Percentiles rank a stretch among this genome's conserved stretches.
Evolutionary conservation across 768 basidiomycete genomes (phyloP).

Genomic region (Dentipellis fragilis): DNA sequence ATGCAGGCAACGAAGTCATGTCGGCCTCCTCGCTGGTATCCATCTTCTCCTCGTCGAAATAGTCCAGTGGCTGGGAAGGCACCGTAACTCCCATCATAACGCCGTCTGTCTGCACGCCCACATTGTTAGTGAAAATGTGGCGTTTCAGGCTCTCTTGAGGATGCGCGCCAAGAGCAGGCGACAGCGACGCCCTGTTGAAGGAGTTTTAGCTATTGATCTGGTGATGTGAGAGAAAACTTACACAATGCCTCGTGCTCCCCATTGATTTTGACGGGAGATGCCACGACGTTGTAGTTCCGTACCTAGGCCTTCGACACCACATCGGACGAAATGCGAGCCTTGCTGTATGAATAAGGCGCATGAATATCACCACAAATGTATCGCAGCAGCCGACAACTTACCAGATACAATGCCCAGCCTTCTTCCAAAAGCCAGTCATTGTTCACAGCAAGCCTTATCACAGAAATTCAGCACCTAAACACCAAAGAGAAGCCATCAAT

Average conservation of each 20-base stretch:
- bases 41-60: constrained; percentile 22
- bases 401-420: constrained; percentile 58
- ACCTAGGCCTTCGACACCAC: constrained; percentile 57
- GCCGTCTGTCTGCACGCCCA: constrained; percentile 49
- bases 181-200: constrained; percentile 37
- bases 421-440: constrained; percentile 68
- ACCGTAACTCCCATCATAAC: constrained; percentile 20
- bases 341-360: constrained; percentile 29
- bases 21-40: constrained; percentile 42
- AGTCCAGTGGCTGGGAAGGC: constrained; percentile 10
- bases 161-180: constrained; percentile 32
- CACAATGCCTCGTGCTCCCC: constrained; percentile 69
- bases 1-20: constrained; percentile 41
- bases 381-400: constrained; percentile 18
- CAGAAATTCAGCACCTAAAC: not conserved
- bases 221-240: constrained; percentile 23
- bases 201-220: not conserved
- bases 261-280: constrained; percentile 55
- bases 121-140: constrained; percentile 47
- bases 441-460: constrained; percentile 42
- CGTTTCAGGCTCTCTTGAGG: constrained; percentile 41
- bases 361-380: too few species aligned
- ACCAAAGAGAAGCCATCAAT: not conserved
- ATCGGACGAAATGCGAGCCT: constrained; percentile 60
- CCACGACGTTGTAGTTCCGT: constrained; percentile 58